Conservation (phyloP, 2,329 filamentous ascomycete species). For the Taxawa tesnikishii region DNA sequence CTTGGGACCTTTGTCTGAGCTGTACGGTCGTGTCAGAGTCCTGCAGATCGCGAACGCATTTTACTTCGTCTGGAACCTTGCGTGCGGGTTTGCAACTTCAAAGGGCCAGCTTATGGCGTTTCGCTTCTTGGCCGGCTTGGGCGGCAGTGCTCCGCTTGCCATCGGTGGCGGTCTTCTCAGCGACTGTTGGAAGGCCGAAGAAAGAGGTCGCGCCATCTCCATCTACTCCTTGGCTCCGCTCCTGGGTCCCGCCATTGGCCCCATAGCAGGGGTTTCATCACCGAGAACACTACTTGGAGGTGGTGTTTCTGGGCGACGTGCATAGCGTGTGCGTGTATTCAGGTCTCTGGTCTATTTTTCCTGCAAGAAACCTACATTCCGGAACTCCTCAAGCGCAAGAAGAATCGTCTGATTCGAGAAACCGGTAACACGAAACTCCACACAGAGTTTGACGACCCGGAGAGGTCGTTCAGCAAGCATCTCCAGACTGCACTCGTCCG, state of each 20-base stretch:
- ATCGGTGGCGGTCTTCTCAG: constrained; percentile 21
- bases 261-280: constrained; percentile 21
- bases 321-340: constrained; percentile 49
- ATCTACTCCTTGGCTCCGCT: constrained; percentile 18
- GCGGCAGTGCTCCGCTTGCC: constrained; percentile 23
- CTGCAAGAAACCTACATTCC: constrained; percentile 55
- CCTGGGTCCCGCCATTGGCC: constrained; percentile 14
- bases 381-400: constrained; percentile 47
- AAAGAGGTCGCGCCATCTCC: constrained; percentile 18
- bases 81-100: constrained; percentile 21
- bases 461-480: constrained; percentile 18
- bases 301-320: constrained; percentile 62
- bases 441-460: constrained; percentile 32
- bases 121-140: constrained; percentile 24
- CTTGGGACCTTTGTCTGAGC: constrained; percentile 45
- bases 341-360: constrained; percentile 48
- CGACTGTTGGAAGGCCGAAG: constrained; percentile 17
- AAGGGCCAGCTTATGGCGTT: constrained; percentile 22
- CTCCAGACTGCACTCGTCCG: constrained; percentile 19
- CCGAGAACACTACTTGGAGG: constrained; percentile 40
- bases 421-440: constrained; percentile 49
- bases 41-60: constrained; percentile 23
- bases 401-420: constrained; percentile 41
- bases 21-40: constrained; percentile 24
- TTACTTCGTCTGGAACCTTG: constrained; percentile 25